phyloP scores from a whole-genome alignment of 2,329 filamentous ascomycete species.

The Torrubiellomyces zombiae region DNA sequence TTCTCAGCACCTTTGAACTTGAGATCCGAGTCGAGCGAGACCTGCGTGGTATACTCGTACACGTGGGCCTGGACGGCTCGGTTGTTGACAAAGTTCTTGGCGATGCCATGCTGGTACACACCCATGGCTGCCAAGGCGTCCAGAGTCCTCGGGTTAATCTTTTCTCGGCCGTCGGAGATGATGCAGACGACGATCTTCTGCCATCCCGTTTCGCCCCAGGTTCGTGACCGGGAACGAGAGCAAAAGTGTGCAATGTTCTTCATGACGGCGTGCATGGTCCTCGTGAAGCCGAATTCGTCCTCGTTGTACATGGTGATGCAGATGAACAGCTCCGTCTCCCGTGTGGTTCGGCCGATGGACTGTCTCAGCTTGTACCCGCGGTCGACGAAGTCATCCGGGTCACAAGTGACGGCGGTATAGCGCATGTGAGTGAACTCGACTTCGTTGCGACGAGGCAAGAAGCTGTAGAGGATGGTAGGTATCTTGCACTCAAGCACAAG shows the following conservation, averaged over 20 bases:
- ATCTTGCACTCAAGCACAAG: conserved; percentile 98
- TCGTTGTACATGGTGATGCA: conserved; percentile 99
- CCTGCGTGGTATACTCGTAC: conserved; percentile 97
- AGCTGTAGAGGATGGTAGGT: conserved; percentile 93
- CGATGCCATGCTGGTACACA: conserved; percentile 94
- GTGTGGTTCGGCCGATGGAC: conserved; percentile 64
- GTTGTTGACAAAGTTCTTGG: conserved; percentile 95
- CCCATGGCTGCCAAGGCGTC: conserved; percentile 94
- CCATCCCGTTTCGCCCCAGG: conserved; percentile 95
- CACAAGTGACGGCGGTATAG: conserved; percentile 95
- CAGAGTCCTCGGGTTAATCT: conserved; percentile 78
- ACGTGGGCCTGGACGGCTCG: conserved; percentile 91
- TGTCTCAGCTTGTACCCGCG: conserved; percentile 87
- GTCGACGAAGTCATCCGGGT: conserved; percentile 82
- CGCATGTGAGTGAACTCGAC: conserved; percentile 98
- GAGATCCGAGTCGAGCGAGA: conserved; percentile 84
- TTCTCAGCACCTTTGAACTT: conserved; percentile 99
- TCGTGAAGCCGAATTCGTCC: conserved; percentile 87
- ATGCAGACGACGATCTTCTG: conserved; percentile 98
- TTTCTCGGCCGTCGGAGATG: conserved; percentile 82
- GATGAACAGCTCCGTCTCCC: conserved; percentile 92
- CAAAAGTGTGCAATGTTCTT: conserved; percentile 97
- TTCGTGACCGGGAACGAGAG: conserved; percentile 76
- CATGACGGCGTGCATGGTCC: conserved; percentile 98
- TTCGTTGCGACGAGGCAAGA: conserved; percentile 81